A percentile compares a stretch with the other conserved stretches of the same genome.
phyloP scores from a whole-genome alignment of 1,139 yeast genomes.

The Cylindricascospora bacillispora region DNA sequence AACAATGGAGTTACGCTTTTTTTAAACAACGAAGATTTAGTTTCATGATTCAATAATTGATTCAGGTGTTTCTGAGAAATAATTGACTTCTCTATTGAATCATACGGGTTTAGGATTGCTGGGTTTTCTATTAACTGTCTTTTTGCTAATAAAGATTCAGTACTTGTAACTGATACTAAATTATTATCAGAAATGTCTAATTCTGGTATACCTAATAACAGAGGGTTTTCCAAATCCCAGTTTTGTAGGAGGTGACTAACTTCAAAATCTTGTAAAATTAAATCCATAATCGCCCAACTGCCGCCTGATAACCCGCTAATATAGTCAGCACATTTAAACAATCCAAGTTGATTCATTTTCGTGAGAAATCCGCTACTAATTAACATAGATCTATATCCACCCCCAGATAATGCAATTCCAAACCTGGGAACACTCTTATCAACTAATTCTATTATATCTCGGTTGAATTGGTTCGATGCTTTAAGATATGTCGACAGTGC shows the following conservation, averaged over 20 bases:
- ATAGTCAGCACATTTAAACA: slow-evolving; percentile 42
- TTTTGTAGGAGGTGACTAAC: slow-evolving; percentile 25
- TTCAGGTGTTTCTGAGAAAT: not conserved
- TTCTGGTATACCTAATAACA: slow-evolving; percentile 43
- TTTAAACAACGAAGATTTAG: not conserved
- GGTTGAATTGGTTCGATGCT: not conserved
- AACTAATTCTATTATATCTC: not conserved
- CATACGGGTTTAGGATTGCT: not conserved
- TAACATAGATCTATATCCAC: slow-evolving; percentile 60
- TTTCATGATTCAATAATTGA: not conserved
- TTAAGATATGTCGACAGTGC: no score
- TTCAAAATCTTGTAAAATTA: slow-evolving; percentile 36
- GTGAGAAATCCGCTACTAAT: slow-evolving; percentile 50
- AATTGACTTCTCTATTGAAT: not conserved
- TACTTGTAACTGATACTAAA: not conserved
- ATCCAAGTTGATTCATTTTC: slow-evolving; percentile 42
- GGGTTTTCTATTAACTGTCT: not conserved
- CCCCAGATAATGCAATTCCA: slow-evolving; percentile 58
- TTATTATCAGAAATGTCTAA: slow-evolving; percentile 25
- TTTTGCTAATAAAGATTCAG: not conserved
- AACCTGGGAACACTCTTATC: slow-evolving; percentile 27
- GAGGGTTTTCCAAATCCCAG: slow-evolving; percentile 38
- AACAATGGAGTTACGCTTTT: slow-evolving; percentile 3
- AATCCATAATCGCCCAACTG: slow-evolving; percentile 45
- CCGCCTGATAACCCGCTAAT: slow-evolving; percentile 64